Evolutionary conservation across 2,329 filamentous ascomycete genomes (phyloP).

Genomic region (Aspergillus neoniger): DNA sequence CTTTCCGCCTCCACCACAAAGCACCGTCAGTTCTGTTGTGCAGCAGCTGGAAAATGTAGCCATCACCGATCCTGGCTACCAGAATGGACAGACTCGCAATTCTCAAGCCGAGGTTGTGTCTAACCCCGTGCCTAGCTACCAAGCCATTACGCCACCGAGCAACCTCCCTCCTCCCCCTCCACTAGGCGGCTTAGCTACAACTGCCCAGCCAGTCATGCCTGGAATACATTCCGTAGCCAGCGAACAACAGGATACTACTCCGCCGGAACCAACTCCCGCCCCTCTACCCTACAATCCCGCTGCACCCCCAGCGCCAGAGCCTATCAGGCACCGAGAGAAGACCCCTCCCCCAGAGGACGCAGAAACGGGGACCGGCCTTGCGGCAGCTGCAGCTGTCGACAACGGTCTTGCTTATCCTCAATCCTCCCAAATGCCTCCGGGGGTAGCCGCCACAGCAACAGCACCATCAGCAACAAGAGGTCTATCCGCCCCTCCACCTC

Average conservation of each 20-base stretch:
- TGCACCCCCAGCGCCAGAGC: slow-evolving; percentile 65
- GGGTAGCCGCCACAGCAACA: slow-evolving; percentile 2
- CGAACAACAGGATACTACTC: slow-evolving; percentile 33
- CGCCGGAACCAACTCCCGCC: slow-evolving; percentile 34
- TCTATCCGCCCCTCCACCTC: slow-evolving; percentile 21
- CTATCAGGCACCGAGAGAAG: slow-evolving; percentile 65
- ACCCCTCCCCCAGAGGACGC: slow-evolving; percentile 64
- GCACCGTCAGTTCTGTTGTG: slow-evolving; percentile 60
- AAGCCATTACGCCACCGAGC: slow-evolving; percentile 22
- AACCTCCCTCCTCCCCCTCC: slow-evolving; percentile 31
- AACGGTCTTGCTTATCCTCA: slow-evolving; percentile 36
- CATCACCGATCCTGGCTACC: slow-evolving; percentile 55
- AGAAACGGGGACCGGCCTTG: slow-evolving; percentile 48
- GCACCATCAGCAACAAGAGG: not conserved
- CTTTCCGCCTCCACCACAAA: slow-evolving; percentile 37
- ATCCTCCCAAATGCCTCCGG: slow-evolving; percentile 28
- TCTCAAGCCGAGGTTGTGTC: slow-evolving; percentile 34
- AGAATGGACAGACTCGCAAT: slow-evolving; percentile 46
- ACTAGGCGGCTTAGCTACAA: slow-evolving; percentile 18
- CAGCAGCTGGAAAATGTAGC: slow-evolving; percentile 65
- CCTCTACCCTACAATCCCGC: slow-evolving; percentile 67
- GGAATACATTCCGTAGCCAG: slow-evolving; percentile 19
- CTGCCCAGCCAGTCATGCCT: slow-evolving; percentile 18
- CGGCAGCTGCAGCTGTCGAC: slow-evolving; percentile 45
- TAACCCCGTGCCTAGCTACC: slow-evolving; percentile 21